These are phyloP conservation scores for Pichia eremophila DNA, from an alignment of 805 yeast genomes.

Conservation along the genomic window DNA sequence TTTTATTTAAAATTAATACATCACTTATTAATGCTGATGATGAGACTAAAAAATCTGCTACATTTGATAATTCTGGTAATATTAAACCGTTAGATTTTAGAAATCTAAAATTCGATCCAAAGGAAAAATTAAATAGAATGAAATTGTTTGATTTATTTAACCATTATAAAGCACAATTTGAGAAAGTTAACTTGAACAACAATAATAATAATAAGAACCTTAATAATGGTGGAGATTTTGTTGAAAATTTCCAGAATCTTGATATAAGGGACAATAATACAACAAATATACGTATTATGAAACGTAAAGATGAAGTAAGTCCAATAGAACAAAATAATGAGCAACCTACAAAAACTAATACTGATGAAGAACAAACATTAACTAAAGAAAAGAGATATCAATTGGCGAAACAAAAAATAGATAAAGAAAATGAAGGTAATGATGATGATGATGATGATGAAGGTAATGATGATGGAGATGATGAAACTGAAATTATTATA, in stretches of 20 bases:
- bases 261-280: not conserved
- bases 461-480: constrained; percentile 11
- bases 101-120: constrained; percentile 23
- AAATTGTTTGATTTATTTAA: constrained; percentile 21
- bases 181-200: not conserved
- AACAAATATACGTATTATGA: not conserved
- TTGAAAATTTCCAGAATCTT: not conserved
- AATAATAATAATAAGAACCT: no score
- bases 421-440: constrained; percentile 22
- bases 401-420: constrained; percentile 29
- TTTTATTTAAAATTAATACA: constrained; percentile 29
- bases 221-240: not conserved
- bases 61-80: constrained; percentile 25
- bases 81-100: constrained; percentile 25
- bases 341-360: not conserved
- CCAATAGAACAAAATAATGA: not conserved
- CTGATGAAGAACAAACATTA: not conserved
- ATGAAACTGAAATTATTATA: not conserved
- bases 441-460: constrained; percentile 16
- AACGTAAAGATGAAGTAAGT: not conserved
- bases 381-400: constrained; percentile 36
- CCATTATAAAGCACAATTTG: not conserved
- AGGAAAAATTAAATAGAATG: constrained; percentile 25
- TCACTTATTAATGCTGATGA: constrained; percentile 29
- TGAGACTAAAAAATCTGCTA: constrained; percentile 22